Conservation (phyloP, 345 rosid genomes). For the Euclidium syriacum region DNA sequence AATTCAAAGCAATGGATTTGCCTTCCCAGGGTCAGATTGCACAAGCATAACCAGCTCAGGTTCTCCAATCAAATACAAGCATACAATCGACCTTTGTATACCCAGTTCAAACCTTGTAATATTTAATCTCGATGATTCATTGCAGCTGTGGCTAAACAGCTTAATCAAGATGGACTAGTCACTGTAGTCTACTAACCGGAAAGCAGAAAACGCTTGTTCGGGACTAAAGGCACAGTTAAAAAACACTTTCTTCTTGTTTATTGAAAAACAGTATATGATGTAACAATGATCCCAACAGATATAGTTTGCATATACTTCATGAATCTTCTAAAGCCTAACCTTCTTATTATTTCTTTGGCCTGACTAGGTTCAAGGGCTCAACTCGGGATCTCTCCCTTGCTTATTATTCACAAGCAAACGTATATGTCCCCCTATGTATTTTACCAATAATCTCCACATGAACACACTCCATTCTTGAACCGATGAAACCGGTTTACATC, state of each 20-base stretch:
- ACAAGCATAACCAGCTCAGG: constrained; percentile 61
- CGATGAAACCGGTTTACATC: constrained; percentile 87
- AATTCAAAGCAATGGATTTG: neutral
- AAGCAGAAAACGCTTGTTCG: neutral
- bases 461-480: constrained; percentile 72
- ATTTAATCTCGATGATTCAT: neutral
- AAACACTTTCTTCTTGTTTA: neutral
- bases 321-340: constrained; percentile 6
- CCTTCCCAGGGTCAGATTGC: constrained; percentile 51
- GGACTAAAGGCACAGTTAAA: neutral
- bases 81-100: constrained; percentile 29
- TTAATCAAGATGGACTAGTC: constrained; percentile 59
- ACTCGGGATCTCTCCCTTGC: constrained; percentile 16
- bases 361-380: constrained; percentile 2
- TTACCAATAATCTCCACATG: constrained; percentile 89
- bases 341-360: constrained; percentile 4
- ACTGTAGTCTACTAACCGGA: constrained; percentile 5
- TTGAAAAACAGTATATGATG: neutral
- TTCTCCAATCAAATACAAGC: constrained; percentile 68
- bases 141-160: constrained; percentile 64
- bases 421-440: constrained; percentile 6
- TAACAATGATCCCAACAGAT: constrained; percentile 24
- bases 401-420: constrained; percentile 22
- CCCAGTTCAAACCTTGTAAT: neutral
- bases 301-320: constrained; percentile 13